Base-by-base conservation (phyloP, 176 grass and related monocot species). In the Chloris gayana region DNA sequence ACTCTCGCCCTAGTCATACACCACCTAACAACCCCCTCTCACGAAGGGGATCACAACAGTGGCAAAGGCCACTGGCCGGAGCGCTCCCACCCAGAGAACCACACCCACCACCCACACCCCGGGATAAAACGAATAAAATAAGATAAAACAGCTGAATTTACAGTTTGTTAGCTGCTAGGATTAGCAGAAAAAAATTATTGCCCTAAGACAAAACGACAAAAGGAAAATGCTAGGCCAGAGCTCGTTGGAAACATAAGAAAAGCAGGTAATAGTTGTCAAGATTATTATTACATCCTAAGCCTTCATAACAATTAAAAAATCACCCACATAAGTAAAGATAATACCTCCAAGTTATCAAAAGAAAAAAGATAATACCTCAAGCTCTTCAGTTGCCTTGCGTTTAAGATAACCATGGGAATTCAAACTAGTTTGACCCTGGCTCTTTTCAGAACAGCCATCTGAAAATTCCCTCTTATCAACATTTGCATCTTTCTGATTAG, bases 331-430 rank as follows among this genome's bases (percentile, higher is more conserved):
- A 54, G 4, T 22, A 54, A 54, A 83, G 65, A 81, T 73, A 93
- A 78, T 46, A 87, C 94, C 94, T 97, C 91, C n/a, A n/a, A n/a
- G n/a, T n/a, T n/a, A n/a, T n/a, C n/a, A n/a, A n/a, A n/a, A n/a
- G n/a, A 18, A 17, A 51, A 51, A 51, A 83, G 65, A 81, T 73
- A 93, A 78, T 46, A 87, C 94, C 94, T 97, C 91, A 69, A 97
- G 84, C 88, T 93, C 89, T 86, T 91, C 89, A 45, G 68, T 46
- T 42, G 73, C 53, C 87, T 82, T 90, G 65, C 85, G 88, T 77
- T 91, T 91, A 53, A 74, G 19, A 72, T 69, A 56, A 69, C 29
- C 50, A 38, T 78, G 53, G 30, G 86, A 67, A 51, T 11, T 30
- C 33, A 64, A 19, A 69, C 27, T 45, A 77, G 69, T 68, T 82